A percentile compares a stretch with the other conserved stretches of the same genome.
Conservation (phyloP, 192 early-diverging fungal genomes). For the Nowakowskiella sp. region DNA sequence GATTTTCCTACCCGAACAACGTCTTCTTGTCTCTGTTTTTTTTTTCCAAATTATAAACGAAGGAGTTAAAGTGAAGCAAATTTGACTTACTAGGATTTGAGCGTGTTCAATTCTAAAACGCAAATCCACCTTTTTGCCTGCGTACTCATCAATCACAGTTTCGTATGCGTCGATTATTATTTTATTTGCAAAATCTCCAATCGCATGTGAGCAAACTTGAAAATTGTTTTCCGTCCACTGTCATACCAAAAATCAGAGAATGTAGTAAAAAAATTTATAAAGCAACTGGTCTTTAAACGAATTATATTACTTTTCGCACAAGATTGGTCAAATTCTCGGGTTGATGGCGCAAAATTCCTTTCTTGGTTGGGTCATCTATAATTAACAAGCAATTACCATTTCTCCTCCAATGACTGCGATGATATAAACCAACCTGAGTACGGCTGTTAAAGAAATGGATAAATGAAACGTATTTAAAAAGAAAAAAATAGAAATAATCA, state of each 20-base stretch:
- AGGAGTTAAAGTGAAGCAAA: conserved; percentile 5
- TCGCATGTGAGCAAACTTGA: conserved; percentile 48
- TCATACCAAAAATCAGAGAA: neutral
- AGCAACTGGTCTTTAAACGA: neutral
- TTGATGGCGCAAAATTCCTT: conserved; percentile 29
- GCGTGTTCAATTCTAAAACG: conserved; percentile 50
- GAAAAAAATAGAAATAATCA: conserved; percentile 1
- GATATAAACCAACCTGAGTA: conserved; percentile 13
- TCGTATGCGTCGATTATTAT: conserved; percentile 44
- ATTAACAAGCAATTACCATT: conserved; percentile 2
- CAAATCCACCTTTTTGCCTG: conserved; percentile 4
- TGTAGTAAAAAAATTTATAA: neutral
- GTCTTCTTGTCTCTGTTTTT: conserved; percentile 30
- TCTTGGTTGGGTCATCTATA: conserved; percentile 30
- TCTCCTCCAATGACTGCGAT: neutral
- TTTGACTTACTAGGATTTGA: conserved; percentile 36
- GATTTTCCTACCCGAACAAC: conserved; percentile 29
- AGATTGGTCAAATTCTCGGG: conserved; percentile 1
- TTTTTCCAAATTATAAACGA: neutral
- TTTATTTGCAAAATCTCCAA: conserved; percentile 49
- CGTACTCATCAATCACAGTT: neutral
- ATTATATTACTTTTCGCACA: neutral
- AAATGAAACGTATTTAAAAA: conserved; percentile 12
- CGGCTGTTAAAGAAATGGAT: conserved; percentile 17
- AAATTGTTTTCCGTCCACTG: neutral